Evolutionary conservation across 2,329 filamentous ascomycete genomes (phyloP).

Genomic region (Alternaria solani): DNA sequence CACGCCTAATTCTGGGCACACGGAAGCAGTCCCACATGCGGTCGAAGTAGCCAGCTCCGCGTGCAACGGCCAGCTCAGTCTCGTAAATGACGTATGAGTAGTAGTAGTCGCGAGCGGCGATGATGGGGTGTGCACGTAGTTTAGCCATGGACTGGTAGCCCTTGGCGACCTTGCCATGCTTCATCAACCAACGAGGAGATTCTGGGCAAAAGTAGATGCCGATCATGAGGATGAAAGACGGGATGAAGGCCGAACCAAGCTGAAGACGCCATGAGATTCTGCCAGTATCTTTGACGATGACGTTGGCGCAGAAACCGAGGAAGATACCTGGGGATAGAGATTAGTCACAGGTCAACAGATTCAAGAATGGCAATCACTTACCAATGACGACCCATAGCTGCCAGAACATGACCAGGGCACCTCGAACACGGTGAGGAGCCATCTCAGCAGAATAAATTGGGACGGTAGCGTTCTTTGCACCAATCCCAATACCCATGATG

Average conservation of each 20-base stretch:
- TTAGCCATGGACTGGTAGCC: constrained; percentile 60
- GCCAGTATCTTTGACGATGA: constrained; percentile 55
- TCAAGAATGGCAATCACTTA: constrained; percentile 11
- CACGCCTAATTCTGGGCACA: constrained; percentile 48
- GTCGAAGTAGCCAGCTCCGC: constrained; percentile 46
- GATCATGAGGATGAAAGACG: constrained; percentile 46
- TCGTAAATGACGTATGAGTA: constrained; percentile 48
- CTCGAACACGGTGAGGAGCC: constrained; percentile 46
- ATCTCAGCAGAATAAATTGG: constrained; percentile 49
- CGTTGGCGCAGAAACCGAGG: constrained; percentile 59
- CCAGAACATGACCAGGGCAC: constrained; percentile 52
- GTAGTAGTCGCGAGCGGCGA: constrained; percentile 50
- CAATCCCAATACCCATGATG: constrained; percentile 48
- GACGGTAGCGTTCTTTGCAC: constrained; percentile 45
- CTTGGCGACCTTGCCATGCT: constrained; percentile 45
- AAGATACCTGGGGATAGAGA: constrained; percentile 44
- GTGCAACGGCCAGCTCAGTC: constrained; percentile 46
- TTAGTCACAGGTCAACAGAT: constrained; percentile 20
- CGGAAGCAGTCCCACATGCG: constrained; percentile 60
- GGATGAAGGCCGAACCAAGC: constrained; percentile 51
- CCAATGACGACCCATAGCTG: constrained; percentile 51
- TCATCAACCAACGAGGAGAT: constrained; percentile 52
- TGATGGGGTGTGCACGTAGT: constrained; percentile 50
- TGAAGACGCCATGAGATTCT: constrained; percentile 49
- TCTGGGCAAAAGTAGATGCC: constrained; percentile 52